Conservation (phyloP, 352 stramenopile genomes). For the Pythium rhizo-oryzae region DNA sequence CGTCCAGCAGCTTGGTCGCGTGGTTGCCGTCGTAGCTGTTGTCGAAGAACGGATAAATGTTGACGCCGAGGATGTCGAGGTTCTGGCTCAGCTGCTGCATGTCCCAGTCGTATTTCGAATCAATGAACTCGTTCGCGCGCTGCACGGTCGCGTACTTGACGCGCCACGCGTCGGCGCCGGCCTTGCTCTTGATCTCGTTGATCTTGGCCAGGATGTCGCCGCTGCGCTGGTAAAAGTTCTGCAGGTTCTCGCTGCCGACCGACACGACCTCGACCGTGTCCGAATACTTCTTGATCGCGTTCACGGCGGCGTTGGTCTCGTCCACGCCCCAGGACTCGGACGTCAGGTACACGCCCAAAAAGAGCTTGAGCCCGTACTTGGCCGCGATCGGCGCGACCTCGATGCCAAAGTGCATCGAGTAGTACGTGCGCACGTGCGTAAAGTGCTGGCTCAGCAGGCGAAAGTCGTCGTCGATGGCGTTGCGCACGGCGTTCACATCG, state of each 20-base stretch:
- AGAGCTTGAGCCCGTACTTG: slow-evolving; percentile 55
- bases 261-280: slow-evolving; percentile 47
- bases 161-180: slow-evolving; percentile 28
- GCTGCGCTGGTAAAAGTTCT: slow-evolving; percentile 17
- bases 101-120: slow-evolving; percentile 23
- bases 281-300: slow-evolving; percentile 50
- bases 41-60: slow-evolving; percentile 52
- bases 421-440: slow-evolving; percentile 62
- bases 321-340: slow-evolving; percentile 40
- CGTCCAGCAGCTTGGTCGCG: slow-evolving; percentile 29
- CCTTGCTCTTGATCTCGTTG: slow-evolving; percentile 31
- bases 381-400: slow-evolving; percentile 44
- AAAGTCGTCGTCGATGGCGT: slow-evolving; percentile 46
- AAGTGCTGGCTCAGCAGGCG: slow-evolving; percentile 43
- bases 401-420: slow-evolving; percentile 57
- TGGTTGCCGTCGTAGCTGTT: slow-evolving; percentile 29
- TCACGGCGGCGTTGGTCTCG: slow-evolving; percentile 43
- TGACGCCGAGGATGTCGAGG: slow-evolving; percentile 35
- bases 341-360: slow-evolving; percentile 58
- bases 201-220: slow-evolving; percentile 33
- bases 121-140: slow-evolving; percentile 34
- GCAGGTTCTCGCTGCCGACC: slow-evolving; percentile 48
- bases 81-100: slow-evolving; percentile 12
- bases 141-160: slow-evolving; percentile 64
- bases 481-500: slow-evolving; percentile 6